phyloP scores from a whole-genome alignment of 495 filamentous ascomycete genomes.

The Hypoxylon perforatum region DNA sequence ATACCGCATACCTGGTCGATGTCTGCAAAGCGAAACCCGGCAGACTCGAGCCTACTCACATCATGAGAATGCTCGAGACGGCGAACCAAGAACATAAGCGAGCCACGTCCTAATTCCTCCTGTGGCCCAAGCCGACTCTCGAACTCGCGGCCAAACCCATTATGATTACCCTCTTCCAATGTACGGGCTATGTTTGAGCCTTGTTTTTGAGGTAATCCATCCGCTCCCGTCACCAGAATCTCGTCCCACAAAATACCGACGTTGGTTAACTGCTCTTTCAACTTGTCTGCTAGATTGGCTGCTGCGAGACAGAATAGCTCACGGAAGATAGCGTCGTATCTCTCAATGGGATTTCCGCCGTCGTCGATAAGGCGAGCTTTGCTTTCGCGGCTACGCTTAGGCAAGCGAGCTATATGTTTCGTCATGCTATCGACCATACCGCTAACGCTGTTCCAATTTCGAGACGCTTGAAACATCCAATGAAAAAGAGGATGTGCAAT shows the following conservation, averaged over 20 bases:
- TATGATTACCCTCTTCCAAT: conserved; percentile 20
- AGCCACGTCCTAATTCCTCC: conserved; percentile 68
- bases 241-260: conserved; percentile 83
- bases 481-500: conserved; percentile 83
- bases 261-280: conserved; percentile 69
- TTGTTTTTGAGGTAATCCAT: conserved; percentile 17
- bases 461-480: conserved; percentile 84
- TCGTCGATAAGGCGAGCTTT: conserved; percentile 52
- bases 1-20: conserved; percentile 73
- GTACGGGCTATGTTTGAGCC: conserved; percentile 4
- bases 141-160: conserved; percentile 17
- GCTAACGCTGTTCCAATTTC: conserved; percentile 76
- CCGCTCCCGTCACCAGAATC: conserved; percentile 71
- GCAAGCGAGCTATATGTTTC: conserved; percentile 61
- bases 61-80: conserved; percentile 65
- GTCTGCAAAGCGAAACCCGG: conserved; percentile 81
- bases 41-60: conserved; percentile 69
- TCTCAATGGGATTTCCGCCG: conserved; percentile 61
- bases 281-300: conserved; percentile 71
- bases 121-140: conserved; percentile 25
- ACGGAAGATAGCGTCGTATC: conserved; percentile 83
- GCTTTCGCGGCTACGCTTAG: conserved; percentile 35
- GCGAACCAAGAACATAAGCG: conserved; percentile 84
- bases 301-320: conserved; percentile 88
- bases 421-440: conserved; percentile 77